Evolutionary conservation across 345 rosid species (phyloP).

Genomic region (Microthlaspi erraticum): DNA sequence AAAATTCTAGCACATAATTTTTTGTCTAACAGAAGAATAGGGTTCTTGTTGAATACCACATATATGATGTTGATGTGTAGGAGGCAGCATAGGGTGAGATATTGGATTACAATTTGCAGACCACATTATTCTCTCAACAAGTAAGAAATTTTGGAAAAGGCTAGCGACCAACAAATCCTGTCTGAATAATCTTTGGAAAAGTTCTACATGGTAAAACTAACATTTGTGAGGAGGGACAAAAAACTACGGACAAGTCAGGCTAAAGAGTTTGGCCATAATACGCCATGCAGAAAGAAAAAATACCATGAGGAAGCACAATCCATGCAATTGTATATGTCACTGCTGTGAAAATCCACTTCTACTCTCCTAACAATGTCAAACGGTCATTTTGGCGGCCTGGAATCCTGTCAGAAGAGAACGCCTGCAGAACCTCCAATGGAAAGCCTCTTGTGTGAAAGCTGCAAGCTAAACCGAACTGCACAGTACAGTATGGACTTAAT

Average conservation of each 20-base stretch:
- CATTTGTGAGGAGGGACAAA: conserved; percentile 34
- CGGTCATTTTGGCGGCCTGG: conserved; percentile 99
- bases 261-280: conserved; percentile 21
- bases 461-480: conserved; percentile 29
- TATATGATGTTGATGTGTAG: conserved; percentile 99
- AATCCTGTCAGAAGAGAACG: conserved; percentile 92
- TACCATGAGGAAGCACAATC: conserved; percentile 99
- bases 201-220: conserved; percentile 63
- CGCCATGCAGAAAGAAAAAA: conserved; percentile 25
- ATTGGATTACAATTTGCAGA: conserved; percentile 98
- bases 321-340: conserved; percentile 99
- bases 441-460: conserved; percentile 39
- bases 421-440: conserved; percentile 77
- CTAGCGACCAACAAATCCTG: conserved; percentile 98
- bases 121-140: conserved; percentile 99
- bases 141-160: conserved; percentile 90
- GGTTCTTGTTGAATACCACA: conserved; percentile 72
- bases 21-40: conserved; percentile 18
- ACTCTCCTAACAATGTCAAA: conserved; percentile 91
- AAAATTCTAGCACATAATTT: conserved; percentile 29
- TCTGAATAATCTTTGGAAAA: conserved; percentile 93
- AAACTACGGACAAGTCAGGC: conserved; percentile 22
- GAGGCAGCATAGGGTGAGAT: conserved; percentile 95
- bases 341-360: conserved; percentile 99
- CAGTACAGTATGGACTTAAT: conserved; percentile 11